Evolutionary conservation across 1,284 basidiomycete genomes (phyloP).

Genomic region (Lentinula novae-zelandiae): DNA sequence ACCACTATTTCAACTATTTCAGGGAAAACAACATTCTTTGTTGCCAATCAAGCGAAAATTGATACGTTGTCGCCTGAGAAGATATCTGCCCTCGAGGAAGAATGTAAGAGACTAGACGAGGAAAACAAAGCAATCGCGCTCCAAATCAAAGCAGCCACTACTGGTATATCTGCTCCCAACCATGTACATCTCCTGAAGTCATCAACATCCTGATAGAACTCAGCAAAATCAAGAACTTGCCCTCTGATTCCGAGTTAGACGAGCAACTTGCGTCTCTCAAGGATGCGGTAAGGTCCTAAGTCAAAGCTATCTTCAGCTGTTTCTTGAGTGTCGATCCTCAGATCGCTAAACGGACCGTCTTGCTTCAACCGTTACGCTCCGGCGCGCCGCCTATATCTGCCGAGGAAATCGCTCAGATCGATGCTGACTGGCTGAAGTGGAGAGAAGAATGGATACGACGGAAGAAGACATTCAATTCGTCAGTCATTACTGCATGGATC

Average conservation of each 20-base stretch:
- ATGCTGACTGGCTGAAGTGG: conserved; percentile 70
- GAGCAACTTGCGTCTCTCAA: conserved; percentile 41
- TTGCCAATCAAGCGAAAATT: conserved; percentile 68
- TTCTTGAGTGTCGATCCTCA: conserved; percentile 24
- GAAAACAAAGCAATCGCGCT: conserved; percentile 50
- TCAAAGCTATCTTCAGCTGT: not conserved
- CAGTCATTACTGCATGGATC: conserved; percentile 24
- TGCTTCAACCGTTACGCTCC: conserved; percentile 62
- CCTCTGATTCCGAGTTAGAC: conserved; percentile 66
- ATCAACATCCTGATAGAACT: conserved; percentile 49
- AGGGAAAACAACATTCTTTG: conserved; percentile 85
- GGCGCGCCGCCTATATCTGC: conserved; percentile 64
- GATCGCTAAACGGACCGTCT: conserved; percentile 44
- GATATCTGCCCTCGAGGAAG: conserved; percentile 51
- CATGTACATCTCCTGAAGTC: not conserved
- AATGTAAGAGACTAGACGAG: conserved; percentile 56
- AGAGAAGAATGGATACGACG: conserved; percentile 67
- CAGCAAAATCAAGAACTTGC: conserved; percentile 52
- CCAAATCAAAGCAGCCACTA: conserved; percentile 46
- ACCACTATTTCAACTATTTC: conserved; percentile 11
- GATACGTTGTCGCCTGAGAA: conserved; percentile 56
- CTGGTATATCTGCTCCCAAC: conserved; percentile 38
- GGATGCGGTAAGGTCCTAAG: conserved; percentile 33
- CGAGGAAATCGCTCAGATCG: conserved; percentile 58
- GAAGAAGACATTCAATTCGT: conserved; percentile 68